Percentiles rank a stretch among this genome's conserved stretches.
phyloP scores from a whole-genome alignment of 176 grass and related monocot species.

The Saccharum officinarum region DNA sequence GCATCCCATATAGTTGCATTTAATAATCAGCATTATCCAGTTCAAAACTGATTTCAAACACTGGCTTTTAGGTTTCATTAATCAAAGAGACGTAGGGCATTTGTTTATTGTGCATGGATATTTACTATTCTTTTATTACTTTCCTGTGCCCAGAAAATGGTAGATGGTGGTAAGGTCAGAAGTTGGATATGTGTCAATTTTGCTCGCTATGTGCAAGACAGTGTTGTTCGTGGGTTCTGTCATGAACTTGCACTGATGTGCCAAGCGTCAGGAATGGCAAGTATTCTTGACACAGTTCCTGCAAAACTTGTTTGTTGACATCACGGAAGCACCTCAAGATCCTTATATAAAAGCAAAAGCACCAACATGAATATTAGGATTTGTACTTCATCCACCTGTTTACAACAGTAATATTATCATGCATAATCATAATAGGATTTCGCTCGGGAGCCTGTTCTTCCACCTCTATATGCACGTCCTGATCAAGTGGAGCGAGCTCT shows the following conservation, averaged over 20 bases:
- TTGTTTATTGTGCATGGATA: constrained; percentile 7
- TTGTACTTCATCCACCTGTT: constrained; percentile 23
- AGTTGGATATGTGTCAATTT: constrained; percentile 89
- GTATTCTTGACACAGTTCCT: constrained; percentile 19
- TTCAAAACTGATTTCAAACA: not conserved
- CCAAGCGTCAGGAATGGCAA: constrained; percentile 91
- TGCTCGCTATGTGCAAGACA: constrained; percentile 68
- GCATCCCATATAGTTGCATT: not conserved
- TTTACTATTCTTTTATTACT: constrained; percentile 4
- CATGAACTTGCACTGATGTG: constrained; percentile 84
- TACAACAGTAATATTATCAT: constrained; percentile 8
- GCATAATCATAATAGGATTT: constrained; percentile 56
- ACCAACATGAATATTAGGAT: constrained; percentile 28
- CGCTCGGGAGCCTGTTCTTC: constrained; percentile 71
- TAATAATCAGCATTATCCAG: not conserved
- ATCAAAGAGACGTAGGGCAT: not conserved
- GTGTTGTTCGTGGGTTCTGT: constrained; percentile 57
- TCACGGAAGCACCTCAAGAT: not conserved
- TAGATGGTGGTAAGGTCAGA: constrained; percentile 75
- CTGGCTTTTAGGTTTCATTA: not conserved
- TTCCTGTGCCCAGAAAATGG: constrained; percentile 73
- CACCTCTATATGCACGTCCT: constrained; percentile 48
- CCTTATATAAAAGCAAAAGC: not conserved
- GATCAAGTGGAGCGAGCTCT: constrained; percentile 62
- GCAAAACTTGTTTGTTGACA: constrained; percentile 30